These are phyloP conservation scores for Neonectria faginata DNA, from an alignment of 2,329 filamentous ascomycete species.

Conservation along the genomic window DNA sequence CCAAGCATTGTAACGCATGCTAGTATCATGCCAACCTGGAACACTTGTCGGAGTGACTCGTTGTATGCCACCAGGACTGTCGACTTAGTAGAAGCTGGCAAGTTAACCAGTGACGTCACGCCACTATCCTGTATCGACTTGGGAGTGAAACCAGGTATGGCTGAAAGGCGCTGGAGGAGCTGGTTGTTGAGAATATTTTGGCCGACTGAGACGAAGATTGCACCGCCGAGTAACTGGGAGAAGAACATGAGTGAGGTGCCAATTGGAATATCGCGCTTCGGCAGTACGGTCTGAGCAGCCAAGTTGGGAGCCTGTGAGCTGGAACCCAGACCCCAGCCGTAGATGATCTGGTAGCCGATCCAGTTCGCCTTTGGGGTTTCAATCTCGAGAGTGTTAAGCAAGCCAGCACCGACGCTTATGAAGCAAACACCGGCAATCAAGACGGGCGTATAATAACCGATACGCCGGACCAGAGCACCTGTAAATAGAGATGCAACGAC, in stretches of 20 bases:
- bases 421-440: constrained; percentile 51
- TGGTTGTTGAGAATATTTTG: constrained; percentile 64
- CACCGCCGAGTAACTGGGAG: constrained; percentile 56
- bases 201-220: constrained; percentile 63
- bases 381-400: constrained; percentile 54
- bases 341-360: constrained; percentile 53
- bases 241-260: constrained; percentile 62
- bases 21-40: constrained; percentile 65
- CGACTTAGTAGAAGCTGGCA: constrained; percentile 17
- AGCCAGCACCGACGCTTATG: constrained; percentile 52
- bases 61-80: constrained; percentile 63
- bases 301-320: constrained; percentile 59
- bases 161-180: constrained; percentile 43
- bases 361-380: constrained; percentile 33
- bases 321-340: constrained; percentile 57
- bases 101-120: constrained; percentile 23
- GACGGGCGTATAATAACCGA: constrained; percentile 58
- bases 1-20: constrained; percentile 62
- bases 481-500: constrained; percentile 44
- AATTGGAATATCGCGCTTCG: constrained; percentile 56
- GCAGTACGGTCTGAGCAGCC: constrained; percentile 53
- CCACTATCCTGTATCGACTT: constrained; percentile 22
- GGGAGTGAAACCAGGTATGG: constrained; percentile 16
- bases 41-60: constrained; percentile 62
- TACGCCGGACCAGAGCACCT: constrained; percentile 38